Conservation (phyloP, 805 yeast species). For the Lachancea mirantina region DNA sequence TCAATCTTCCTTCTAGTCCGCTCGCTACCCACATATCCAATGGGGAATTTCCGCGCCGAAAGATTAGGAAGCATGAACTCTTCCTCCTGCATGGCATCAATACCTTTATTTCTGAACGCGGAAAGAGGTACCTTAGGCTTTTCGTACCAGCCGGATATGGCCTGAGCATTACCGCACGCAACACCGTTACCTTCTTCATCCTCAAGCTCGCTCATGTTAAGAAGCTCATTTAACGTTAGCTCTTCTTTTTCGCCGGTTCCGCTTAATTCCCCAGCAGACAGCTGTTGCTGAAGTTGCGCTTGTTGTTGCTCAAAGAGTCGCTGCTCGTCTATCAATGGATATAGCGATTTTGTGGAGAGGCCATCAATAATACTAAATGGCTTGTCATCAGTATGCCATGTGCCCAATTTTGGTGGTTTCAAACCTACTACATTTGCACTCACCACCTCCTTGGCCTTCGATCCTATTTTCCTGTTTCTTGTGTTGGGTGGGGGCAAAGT, state of each 20-base stretch:
- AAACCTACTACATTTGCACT: slow-evolving; percentile 78
- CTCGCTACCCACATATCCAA: slow-evolving; percentile 32
- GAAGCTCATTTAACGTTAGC: slow-evolving; percentile 65
- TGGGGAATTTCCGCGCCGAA: slow-evolving; percentile 29
- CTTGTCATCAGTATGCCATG: slow-evolving; percentile 78
- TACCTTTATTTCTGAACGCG: slow-evolving; percentile 81
- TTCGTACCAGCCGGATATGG: slow-evolving; percentile 32
- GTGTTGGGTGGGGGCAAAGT: slow-evolving; percentile 62
- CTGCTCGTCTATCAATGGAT: slow-evolving; percentile 39
- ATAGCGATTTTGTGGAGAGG: slow-evolving; percentile 74
- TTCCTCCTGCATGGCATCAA: slow-evolving; percentile 30
- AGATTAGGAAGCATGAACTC: slow-evolving; percentile 26
- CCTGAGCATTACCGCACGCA: slow-evolving; percentile 32
- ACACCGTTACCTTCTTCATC: slow-evolving; percentile 53
- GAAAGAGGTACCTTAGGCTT: slow-evolving; percentile 67
- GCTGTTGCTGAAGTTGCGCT: slow-evolving; percentile 12
- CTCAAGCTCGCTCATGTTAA: slow-evolving; percentile 83
- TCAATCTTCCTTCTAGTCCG: slow-evolving; percentile 31
- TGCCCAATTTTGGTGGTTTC: slow-evolving; percentile 86
- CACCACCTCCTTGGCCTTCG: slow-evolving; percentile 86
- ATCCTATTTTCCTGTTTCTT: slow-evolving; percentile 51
- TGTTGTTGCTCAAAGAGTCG: slow-evolving; percentile 23
- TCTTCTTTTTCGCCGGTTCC: slow-evolving; percentile 35
- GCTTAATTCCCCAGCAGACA: slow-evolving; percentile 13
- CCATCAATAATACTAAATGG: slow-evolving; percentile 96